Evolutionary conservation across 2,329 filamentous ascomycete genomes (phyloP).

Genomic region (Xylariaceae sp.): DNA sequence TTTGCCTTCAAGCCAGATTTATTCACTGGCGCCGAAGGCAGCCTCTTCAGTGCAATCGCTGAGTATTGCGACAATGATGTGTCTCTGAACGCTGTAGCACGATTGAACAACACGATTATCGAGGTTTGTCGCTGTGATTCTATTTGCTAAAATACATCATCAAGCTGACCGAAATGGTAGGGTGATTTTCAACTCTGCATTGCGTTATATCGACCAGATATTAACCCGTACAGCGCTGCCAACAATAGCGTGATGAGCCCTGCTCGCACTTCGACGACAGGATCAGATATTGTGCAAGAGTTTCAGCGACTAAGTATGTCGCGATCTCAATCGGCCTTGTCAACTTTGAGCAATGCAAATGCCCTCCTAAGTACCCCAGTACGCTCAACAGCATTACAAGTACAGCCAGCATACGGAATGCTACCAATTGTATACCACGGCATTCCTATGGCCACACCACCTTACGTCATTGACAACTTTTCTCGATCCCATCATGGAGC

Average conservation of each 20-base stretch:
- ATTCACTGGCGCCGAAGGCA: slow-evolving; percentile 37
- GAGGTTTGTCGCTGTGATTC: slow-evolving; percentile 33
- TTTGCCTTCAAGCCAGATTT: slow-evolving; percentile 47
- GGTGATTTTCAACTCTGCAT: slow-evolving; percentile 31
- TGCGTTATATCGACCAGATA: slow-evolving; percentile 31
- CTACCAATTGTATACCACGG: slow-evolving; percentile 37
- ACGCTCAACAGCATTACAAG: slow-evolving; percentile 26
- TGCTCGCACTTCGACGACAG: slow-evolving; percentile 20
- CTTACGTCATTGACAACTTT: slow-evolving; percentile 36
- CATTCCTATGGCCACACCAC: slow-evolving; percentile 29
- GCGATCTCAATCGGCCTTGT: slow-evolving; percentile 23
- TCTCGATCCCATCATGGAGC: slow-evolving; percentile 29
- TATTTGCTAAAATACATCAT: not conserved
- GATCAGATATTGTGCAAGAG: slow-evolving; percentile 26
- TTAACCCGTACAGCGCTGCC: slow-evolving; percentile 21
- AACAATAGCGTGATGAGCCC: slow-evolving; percentile 22
- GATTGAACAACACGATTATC: slow-evolving; percentile 38
- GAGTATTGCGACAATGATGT: slow-evolving; percentile 51
- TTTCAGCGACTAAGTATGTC: slow-evolving; percentile 30
- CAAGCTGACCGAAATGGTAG: slow-evolving; percentile 17
- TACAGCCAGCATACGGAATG: slow-evolving; percentile 35
- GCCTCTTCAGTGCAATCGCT: slow-evolving; percentile 44
- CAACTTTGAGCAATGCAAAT: slow-evolving; percentile 22
- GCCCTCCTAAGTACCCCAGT: slow-evolving; percentile 27
- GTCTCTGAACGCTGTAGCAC: slow-evolving; percentile 39